Base-by-base conservation (phyloP, 2,329 filamentous ascomycete species). In the Hymenotorrendiella dingleyae region DNA sequence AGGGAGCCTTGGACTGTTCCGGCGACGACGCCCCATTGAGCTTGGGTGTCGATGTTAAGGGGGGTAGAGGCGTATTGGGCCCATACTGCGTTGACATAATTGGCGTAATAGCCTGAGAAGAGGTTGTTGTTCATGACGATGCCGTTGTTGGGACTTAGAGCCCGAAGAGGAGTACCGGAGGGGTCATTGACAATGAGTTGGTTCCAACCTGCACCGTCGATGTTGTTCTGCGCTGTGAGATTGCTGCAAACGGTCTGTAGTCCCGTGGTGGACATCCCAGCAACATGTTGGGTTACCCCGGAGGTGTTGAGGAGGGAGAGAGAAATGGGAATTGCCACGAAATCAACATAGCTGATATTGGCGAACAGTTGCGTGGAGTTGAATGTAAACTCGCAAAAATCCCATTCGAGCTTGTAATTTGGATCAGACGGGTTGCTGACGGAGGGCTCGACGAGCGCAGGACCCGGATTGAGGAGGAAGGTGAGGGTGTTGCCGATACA, bases 271-370 rank as follows among this genome's bases (percentile, higher is more conserved):
- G 1, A 63, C 66, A 85, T 74, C 6, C 84, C 83, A 1, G 67
- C 63, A n/a, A 84, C 66, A 32, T 68, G 64, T 52, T 77, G 70
- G 3, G 66, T 64, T 1, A 46, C 56, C n/a, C 70, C 70, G 11
- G 62, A 59, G 1, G 53, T 57, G 4, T 64, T 68, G 30, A 65
- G 64, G 9, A 80, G 64, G 4, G 68, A 67, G 48, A 80, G 61
- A 1, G 75, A 72, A 39, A 84, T 72, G n/a, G 82, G 80, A 52
- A 83, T 60, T 53, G 68, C 68, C 48, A 88, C 74, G 63, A 90
- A 90, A 66, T 90, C 85, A 40, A 90, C 86, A 59, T 84, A 82
- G 48, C 72, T 78, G 54, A 90, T 80, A 54, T 85, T 85, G 53
- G 76, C 78, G 57, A 77, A 86, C 4, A 85, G 64, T 61, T 84